These are phyloP conservation scores for Zygosaccharomyces rouxii DNA, from an alignment of 805 yeast species.

Conservation along the genomic window DNA sequence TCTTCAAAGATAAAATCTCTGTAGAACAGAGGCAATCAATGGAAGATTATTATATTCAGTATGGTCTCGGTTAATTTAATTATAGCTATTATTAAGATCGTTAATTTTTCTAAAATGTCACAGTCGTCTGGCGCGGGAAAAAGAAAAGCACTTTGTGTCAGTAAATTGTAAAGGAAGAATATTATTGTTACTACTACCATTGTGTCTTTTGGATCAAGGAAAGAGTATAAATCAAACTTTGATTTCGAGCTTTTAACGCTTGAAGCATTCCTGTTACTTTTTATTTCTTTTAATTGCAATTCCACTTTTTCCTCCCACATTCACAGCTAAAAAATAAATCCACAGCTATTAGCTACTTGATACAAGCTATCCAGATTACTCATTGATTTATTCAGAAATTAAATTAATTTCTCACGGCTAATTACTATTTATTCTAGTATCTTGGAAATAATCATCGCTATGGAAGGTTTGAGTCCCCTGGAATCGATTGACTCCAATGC, in stretches of 20 bases:
- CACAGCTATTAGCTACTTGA: not conserved
- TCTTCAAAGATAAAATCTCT: constrained; percentile 52
- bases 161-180: not conserved
- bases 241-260: not conserved
- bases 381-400: not conserved
- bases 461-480: not conserved
- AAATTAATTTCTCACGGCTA: no score
- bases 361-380: not conserved
- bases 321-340: not conserved
- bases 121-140: not conserved
- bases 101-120: not conserved
- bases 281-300: not conserved
- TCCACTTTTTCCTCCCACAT: not conserved
- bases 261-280: not conserved
- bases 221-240: not conserved
- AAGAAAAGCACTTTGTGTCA: not conserved
- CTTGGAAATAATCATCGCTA: not conserved
- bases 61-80: constrained; percentile 28
- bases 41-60: constrained; percentile 48
- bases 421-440: not conserved
- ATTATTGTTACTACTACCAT: not conserved
- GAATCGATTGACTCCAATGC: not conserved
- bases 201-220: not conserved
- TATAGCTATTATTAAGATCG: constrained; percentile 9
- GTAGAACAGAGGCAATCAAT: constrained; percentile 54